These are phyloP conservation scores for Thielaviopsis euricoi DNA, from an alignment of 2,329 filamentous ascomycete species.

Conservation along the genomic window DNA sequence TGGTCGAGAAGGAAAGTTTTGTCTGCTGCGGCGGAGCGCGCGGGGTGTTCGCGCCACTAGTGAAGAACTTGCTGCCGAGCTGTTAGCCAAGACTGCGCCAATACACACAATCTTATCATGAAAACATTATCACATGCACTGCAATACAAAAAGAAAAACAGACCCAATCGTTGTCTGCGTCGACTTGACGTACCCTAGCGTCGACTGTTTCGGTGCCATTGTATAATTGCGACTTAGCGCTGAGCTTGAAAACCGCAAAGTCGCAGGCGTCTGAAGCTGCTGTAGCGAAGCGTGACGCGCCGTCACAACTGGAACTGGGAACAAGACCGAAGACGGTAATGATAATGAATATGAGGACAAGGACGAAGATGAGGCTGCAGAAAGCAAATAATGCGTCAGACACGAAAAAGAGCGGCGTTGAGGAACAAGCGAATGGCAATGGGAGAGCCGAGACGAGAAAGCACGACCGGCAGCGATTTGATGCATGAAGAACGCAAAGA, in stretches of 20 bases:
- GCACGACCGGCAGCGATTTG: neutral
- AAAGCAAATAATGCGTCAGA: neutral
- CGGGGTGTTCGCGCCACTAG: conserved; percentile 40
- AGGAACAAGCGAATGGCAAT: neutral
- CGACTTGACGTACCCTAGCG: conserved; percentile 71
- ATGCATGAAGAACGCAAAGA: neutral
- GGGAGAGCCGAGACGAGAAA: neutral
- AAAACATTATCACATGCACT: neutral
- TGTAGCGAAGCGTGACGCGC: neutral
- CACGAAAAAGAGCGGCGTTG: neutral
- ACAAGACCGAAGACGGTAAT: no score
- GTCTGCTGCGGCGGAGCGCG: conserved; percentile 51
- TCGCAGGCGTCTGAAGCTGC: no score
- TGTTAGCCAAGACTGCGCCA: neutral
- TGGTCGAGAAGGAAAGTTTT: conserved; percentile 59
- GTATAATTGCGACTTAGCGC: conserved; percentile 1
- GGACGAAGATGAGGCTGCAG: neutral
- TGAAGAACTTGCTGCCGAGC: conserved; percentile 70
- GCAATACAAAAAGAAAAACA: conserved; percentile 20
- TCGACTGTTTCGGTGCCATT: conserved; percentile 55
- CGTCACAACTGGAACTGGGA: no score
- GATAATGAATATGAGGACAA: neutral
- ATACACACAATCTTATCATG: no score
- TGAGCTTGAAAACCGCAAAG: conserved; percentile 12
- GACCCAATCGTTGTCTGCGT: conserved; percentile 60